Evolutionary conservation across 192 early-diverging fungal genomes (phyloP).

Genomic region (Coemansia sp.): DNA sequence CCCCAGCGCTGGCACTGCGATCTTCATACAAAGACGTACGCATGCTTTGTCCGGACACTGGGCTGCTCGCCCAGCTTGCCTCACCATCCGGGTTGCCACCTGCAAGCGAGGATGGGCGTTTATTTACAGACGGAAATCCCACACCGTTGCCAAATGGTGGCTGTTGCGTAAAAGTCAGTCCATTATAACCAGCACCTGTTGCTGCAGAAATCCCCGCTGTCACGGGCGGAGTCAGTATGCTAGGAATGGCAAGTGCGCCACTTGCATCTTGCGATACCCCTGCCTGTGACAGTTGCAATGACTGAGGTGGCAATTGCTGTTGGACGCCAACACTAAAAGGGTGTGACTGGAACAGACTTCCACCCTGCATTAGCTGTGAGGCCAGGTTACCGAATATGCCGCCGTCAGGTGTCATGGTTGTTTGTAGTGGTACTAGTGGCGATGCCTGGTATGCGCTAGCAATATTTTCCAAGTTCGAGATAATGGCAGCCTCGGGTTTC

Average conservation of each 20-base stretch:
- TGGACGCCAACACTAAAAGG: conserved; percentile 3
- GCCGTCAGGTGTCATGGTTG: conserved; percentile 13
- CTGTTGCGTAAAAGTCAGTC: conserved; percentile 1
- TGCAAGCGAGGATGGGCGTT: conserved; percentile 17
- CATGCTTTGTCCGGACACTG: conserved; percentile 4
- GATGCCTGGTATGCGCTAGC: conserved; percentile 43
- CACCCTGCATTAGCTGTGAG: conserved; percentile 35
- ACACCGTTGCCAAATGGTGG: conserved; percentile 2
- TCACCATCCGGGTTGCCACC: conserved; percentile 12
- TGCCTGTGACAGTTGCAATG: not conserved
- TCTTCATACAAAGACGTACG: not conserved
- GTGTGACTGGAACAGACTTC: conserved; percentile 19
- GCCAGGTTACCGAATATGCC: conserved; percentile 31
- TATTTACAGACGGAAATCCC: not conserved
- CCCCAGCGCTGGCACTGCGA: conserved; percentile 17
- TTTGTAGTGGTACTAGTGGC: conserved; percentile 24
- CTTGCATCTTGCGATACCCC: conserved; percentile 1
- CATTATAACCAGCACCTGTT: not conserved
- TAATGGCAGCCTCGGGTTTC: conserved; percentile 44
- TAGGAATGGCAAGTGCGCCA: conserved; percentile 8
- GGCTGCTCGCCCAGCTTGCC: conserved; percentile 6
- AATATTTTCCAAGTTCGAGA: conserved; percentile 46
- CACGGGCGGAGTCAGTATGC: conserved; percentile 11
- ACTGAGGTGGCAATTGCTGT: not conserved
- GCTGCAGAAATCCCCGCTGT: not conserved